Conservation (phyloP, 805 yeast species). For the Scheffersomyces stipitis region DNA sequence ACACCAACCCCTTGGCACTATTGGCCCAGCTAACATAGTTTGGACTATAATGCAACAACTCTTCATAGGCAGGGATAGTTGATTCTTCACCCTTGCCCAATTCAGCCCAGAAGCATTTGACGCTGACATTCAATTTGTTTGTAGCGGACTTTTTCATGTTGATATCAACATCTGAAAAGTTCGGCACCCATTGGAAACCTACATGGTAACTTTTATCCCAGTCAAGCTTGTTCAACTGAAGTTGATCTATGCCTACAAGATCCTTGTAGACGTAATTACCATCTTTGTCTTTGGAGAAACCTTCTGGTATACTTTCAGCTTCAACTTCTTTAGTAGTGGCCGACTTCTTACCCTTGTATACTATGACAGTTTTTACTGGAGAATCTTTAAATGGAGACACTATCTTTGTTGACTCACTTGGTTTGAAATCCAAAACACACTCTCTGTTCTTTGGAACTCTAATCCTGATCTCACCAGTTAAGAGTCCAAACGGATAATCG, state of each 20-base stretch:
- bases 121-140: conserved; percentile 50
- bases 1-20: conserved; percentile 64
- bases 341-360: conserved; percentile 40
- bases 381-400: conserved; percentile 29
- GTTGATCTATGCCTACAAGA: conserved; percentile 60
- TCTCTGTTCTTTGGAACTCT: conserved; percentile 60
- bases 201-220: conserved; percentile 60
- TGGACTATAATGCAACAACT: conserved; percentile 68
- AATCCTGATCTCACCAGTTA: conserved; percentile 61
- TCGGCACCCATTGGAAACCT: conserved; percentile 78
- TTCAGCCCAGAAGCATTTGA: conserved; percentile 81
- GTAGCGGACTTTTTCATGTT: conserved; percentile 21
- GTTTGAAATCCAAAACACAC: conserved; percentile 62
- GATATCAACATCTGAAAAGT: conserved; percentile 42
- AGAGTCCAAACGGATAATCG: conserved; percentile 59
- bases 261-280: conserved; percentile 53
- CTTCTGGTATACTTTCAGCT: conserved; percentile 37
- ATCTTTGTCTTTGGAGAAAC: conserved; percentile 40
- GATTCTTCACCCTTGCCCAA: conserved; percentile 42
- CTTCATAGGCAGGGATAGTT: conserved; percentile 72
- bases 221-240: conserved; percentile 63
- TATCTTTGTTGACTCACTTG: conserved; percentile 39
- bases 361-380: conserved; percentile 64
- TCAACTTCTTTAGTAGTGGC: conserved; percentile 5
- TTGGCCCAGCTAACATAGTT: conserved; percentile 64